These are phyloP conservation scores for Piromyces sp. DNA, from an alignment of 192 early-diverging fungal species.

Conservation along the genomic window DNA sequence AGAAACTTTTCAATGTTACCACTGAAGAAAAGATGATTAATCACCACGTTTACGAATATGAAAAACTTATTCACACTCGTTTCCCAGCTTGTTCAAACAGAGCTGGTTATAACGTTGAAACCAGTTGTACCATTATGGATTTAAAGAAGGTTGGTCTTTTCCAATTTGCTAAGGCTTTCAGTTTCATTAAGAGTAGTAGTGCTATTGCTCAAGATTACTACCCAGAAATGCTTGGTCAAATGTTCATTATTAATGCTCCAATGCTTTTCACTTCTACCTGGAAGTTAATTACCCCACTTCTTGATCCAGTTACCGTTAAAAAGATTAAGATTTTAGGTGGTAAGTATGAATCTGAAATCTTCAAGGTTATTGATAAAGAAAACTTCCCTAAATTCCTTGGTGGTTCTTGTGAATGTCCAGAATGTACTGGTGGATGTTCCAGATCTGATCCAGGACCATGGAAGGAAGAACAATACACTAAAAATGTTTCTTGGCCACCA, in stretches of 20 bases:
- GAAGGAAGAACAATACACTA: conserved; percentile 10
- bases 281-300: conserved; percentile 55
- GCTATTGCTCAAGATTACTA: conserved; percentile 84
- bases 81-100: conserved; percentile 61
- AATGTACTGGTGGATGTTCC: conserved; percentile 48
- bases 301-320: conserved; percentile 44
- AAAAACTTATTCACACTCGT: conserved; percentile 46
- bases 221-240: conserved; percentile 79
- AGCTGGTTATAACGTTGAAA: conserved; percentile 47
- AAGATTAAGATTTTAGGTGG: conserved; percentile 48
- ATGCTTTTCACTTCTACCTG: conserved; percentile 70
- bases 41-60: conserved; percentile 58
- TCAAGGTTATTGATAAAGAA: conserved; percentile 43
- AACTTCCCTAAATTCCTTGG: conserved; percentile 55
- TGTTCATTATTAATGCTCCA: conserved; percentile 88
- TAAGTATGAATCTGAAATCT: conserved; percentile 32
- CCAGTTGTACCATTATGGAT: conserved; percentile 79
- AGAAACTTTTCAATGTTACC: conserved; percentile 40
- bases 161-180: conserved; percentile 49
- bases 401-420: conserved; percentile 53
- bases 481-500: background rate
- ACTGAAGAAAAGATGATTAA: conserved; percentile 51
- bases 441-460: conserved; percentile 26
- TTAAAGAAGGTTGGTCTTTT: conserved; percentile 66
- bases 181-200: conserved; percentile 51